Evolutionary conservation across 768 basidiomycete species (phyloP).

Genomic region (Pulveroboletus sp.): DNA sequence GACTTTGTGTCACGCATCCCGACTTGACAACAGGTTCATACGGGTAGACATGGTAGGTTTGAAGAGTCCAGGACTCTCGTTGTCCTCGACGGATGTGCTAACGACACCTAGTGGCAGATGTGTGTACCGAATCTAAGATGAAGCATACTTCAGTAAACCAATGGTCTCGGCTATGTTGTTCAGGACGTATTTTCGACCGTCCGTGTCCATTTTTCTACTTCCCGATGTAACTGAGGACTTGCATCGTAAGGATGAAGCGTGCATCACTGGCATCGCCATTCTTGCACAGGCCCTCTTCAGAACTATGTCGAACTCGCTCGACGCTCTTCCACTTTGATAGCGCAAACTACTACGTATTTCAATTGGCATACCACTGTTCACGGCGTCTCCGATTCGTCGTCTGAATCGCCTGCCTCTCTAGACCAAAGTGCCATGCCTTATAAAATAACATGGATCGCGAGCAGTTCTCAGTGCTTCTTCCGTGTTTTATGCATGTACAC

Average conservation of each 20-base stretch:
- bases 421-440: conserved; percentile 2
- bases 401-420: conserved; percentile 16
- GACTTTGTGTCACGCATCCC: background rate
- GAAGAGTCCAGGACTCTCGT: background rate
- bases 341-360: conserved; percentile 25
- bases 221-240: background rate
- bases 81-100: background rate
- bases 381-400: conserved; percentile 31
- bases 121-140: background rate
- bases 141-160: background rate
- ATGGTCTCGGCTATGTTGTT: no score
- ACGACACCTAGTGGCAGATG: conserved; percentile 7
- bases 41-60: background rate
- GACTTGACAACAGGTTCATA: background rate
- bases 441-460: conserved; percentile 30
- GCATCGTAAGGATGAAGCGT: conserved; percentile 10
- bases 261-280: background rate
- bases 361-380: conserved; percentile 34
- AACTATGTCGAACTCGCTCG: conserved; percentile 10
- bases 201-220: no score
- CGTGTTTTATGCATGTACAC: conserved; percentile 60
- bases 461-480: conserved; percentile 31
- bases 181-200: no score
- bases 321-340: background rate
- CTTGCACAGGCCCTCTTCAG: background rate